A percentile compares a stretch with the other conserved stretches of the same genome.
These are phyloP conservation scores for Blastobotrys raffinosifermentans DNA, from an alignment of 1,139 yeast genomes.

Conservation along the genomic window DNA sequence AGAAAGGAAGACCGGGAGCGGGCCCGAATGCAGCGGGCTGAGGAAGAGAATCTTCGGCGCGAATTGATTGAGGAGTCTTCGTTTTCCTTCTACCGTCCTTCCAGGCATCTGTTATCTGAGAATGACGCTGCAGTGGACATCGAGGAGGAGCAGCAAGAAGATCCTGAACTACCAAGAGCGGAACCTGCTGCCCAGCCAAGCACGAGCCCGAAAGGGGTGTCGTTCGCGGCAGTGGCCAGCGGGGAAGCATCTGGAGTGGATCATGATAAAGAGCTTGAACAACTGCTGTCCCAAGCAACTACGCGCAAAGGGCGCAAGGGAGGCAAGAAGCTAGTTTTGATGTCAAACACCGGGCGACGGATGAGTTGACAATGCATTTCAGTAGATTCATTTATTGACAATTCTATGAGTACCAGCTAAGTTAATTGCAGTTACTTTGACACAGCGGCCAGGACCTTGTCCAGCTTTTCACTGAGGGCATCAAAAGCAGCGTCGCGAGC, in stretches of 20 bases:
- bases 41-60: constrained; percentile 40
- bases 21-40: constrained; percentile 52
- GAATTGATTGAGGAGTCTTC: constrained; percentile 25
- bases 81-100: constrained; percentile 1
- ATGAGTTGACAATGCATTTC: background rate
- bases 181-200: constrained; percentile 11
- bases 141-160: constrained; percentile 42
- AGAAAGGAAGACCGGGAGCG: constrained; percentile 62
- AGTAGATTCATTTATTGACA: background rate
- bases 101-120: constrained; percentile 8
- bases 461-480: constrained; percentile 19
- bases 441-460: constrained; percentile 2
- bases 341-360: constrained; percentile 17
- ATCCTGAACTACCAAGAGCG: too few relatives aligned
- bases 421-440: too few relatives aligned
- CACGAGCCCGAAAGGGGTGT: background rate
- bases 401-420: too few relatives aligned
- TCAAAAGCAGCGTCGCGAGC: constrained; percentile 20
- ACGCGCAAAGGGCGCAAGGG: constrained; percentile 27
- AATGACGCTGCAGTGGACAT: constrained; percentile 24
- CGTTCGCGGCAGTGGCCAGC: constrained; percentile 17
- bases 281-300: constrained; percentile 23
- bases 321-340: constrained; percentile 36
- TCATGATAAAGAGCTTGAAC: constrained; percentile 15
- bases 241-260: constrained; percentile 15